A percentile compares a stretch with the other conserved stretches of the same genome.
Conservation (phyloP, 225 moss, liverwort and hornwort genomes). For the Lunularia cruciata region DNA sequence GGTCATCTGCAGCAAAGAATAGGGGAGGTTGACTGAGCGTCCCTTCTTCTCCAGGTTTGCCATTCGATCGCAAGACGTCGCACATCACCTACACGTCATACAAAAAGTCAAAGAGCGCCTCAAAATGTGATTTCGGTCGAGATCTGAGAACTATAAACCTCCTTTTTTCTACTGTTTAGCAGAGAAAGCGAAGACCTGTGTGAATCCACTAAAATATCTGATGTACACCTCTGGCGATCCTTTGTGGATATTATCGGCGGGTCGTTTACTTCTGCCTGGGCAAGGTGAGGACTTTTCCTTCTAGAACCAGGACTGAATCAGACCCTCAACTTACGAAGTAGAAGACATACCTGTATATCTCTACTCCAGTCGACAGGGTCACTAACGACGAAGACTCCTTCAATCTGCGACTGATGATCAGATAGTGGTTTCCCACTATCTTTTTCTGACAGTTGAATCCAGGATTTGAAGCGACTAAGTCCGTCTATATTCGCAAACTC, state of each 20-base stretch:
- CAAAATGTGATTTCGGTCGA: no score
- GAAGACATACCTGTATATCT: constrained; percentile 68
- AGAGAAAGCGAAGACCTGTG: no score
- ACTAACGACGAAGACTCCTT: constrained; percentile 80
- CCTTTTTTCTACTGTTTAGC: no score
- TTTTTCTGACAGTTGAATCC: constrained; percentile 31
- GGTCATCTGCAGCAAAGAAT: constrained; percentile 76
- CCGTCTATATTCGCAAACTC: constrained; percentile 72
- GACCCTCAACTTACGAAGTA: not conserved
- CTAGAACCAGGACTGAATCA: no score
- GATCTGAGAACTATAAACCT: no score
- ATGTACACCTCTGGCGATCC: no score
- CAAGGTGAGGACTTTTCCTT: not conserved
- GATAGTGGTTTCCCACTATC: constrained; percentile 19
- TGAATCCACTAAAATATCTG: no score
- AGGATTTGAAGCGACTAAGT: constrained; percentile 64
- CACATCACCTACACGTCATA: constrained; percentile 50
- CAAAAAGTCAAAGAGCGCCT: no score
- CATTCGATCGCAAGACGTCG: constrained; percentile 74
- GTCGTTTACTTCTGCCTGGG: no score
- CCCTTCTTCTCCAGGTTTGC: constrained; percentile 54
- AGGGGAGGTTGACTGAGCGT: constrained; percentile 51
- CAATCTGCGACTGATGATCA: constrained; percentile 48
- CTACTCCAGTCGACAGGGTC: constrained; percentile 89
- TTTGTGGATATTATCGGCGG: no score